Base-by-base conservation (phyloP, 805 yeast species). In the Cyberlindnera euphorbiiphila region DNA sequence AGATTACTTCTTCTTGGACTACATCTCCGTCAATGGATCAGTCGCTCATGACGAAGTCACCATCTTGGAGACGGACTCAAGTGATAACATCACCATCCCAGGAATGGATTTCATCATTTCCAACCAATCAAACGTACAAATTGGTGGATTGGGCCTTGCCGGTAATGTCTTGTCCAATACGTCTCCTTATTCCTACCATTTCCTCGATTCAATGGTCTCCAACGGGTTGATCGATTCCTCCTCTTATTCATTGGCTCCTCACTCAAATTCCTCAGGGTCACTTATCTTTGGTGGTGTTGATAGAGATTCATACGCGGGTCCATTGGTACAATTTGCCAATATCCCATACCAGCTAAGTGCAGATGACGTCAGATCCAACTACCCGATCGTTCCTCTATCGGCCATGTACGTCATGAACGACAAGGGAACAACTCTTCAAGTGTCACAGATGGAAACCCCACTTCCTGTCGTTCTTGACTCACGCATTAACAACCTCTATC, bases 221-320 rank as follows among this genome's bases (percentile, higher is more conserved):
- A 36, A 50, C 1, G 60, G 54, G 1, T 12, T 57, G 5, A 63
- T 72, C 19, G 51, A 59, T 22, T 46, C 71, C 2, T 50, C 66
- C 5, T 62, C 74, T 0, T 75, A 68, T 49, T 74, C 80, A 0
- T 45, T 74, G 22, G 67, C 67, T 51, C 28, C 50, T 2, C n/a
- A 14, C 13, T 37, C 42, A 25, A 41, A 41, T 29, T 35, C 5
- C 21, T 52, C 16, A 34, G 69, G 72, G 9, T 53, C 51, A 29
- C 40, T 82, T 10, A 53, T 79, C 7, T 62, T 81, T 2, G 89
- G 93, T 9, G 77, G 74, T 4, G 73, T 82, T 4, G 76, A 78
- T 49, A 60, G 65, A 9, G 56, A 61, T 20, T 64, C 66, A 32
- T 72, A 56, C 42, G 47, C 49, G 6, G 84, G 79, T 1, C 64